Conservation (phyloP, 208 protist species). For the Leishmania major region DNA sequence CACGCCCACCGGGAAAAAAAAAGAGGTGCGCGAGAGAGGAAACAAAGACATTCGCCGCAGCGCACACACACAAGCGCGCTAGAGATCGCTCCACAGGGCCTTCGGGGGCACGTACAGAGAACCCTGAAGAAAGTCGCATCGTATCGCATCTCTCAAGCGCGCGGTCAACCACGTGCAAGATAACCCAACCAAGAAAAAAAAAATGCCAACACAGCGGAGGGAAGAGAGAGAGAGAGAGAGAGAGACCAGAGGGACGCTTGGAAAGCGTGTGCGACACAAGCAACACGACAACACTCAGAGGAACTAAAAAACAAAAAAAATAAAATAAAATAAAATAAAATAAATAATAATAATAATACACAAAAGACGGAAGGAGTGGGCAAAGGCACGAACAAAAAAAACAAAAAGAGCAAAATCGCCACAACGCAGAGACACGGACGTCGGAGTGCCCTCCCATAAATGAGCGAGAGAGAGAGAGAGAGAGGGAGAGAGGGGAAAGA, state of each 20-base stretch:
- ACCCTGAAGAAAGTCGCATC: background rate
- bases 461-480: background rate
- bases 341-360: background rate
- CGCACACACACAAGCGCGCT: background rate
- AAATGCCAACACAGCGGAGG: background rate
- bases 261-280: background rate
- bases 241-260: background rate
- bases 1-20: background rate
- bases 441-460: background rate
- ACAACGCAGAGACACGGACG: background rate
- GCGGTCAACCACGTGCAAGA: background rate
- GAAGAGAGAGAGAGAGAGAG: background rate
- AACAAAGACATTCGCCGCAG: background rate
- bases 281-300: background rate
- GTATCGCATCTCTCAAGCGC: background rate
- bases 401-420: background rate
- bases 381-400: background rate
- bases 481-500: no score
- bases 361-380: background rate
- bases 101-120: background rate
- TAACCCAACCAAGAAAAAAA: background rate
- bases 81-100: no score
- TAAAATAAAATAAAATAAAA: no score
- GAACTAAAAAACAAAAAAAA: no score
- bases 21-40: background rate